A percentile compares a stretch with the other conserved stretches of the same genome.
phyloP scores from a whole-genome alignment of 768 basidiomycete species.

The Candolleomyces aberdarensis region DNA sequence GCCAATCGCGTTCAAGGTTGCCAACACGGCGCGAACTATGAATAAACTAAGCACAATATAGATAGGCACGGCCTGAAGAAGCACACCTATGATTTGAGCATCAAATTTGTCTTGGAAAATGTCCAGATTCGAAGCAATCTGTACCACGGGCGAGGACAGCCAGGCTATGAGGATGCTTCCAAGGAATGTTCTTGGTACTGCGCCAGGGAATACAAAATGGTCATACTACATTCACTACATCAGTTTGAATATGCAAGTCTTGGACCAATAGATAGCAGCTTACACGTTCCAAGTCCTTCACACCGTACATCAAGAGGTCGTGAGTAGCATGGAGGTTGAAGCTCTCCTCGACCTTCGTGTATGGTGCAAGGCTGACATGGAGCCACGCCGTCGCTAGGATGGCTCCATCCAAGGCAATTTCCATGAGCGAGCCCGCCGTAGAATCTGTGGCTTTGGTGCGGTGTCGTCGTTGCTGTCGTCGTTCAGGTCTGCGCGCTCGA shows the following conservation, averaged over 20 bases:
- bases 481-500: not conserved
- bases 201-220: constrained; percentile 84
- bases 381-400: constrained; percentile 50
- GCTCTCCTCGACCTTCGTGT: constrained; percentile 96
- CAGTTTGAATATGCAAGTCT: constrained; percentile 3
- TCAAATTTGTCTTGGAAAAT: constrained; percentile 55
- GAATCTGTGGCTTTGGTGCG: not conserved
- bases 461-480: not conserved
- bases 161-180: constrained; percentile 71
- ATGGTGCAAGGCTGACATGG: constrained; percentile 79
- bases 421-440: constrained; percentile 16
- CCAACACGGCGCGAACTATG: constrained; percentile 75
- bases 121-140: constrained; percentile 38
- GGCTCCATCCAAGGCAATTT: constrained; percentile 42
- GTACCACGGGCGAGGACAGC: constrained; percentile 47
- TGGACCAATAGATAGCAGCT: constrained; percentile 19
- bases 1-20: constrained; percentile 57
- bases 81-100: constrained; percentile 68
- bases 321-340: constrained; percentile 93
- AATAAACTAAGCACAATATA: not conserved
- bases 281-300: constrained; percentile 47
- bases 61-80: not conserved
- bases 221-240: constrained; percentile 64
- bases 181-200: constrained; percentile 84
- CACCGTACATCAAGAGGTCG: constrained; percentile 81